These are phyloP conservation scores for Trichoderma cornu-damae DNA, from an alignment of 2,329 filamentous ascomycete species.

Conservation along the genomic window DNA sequence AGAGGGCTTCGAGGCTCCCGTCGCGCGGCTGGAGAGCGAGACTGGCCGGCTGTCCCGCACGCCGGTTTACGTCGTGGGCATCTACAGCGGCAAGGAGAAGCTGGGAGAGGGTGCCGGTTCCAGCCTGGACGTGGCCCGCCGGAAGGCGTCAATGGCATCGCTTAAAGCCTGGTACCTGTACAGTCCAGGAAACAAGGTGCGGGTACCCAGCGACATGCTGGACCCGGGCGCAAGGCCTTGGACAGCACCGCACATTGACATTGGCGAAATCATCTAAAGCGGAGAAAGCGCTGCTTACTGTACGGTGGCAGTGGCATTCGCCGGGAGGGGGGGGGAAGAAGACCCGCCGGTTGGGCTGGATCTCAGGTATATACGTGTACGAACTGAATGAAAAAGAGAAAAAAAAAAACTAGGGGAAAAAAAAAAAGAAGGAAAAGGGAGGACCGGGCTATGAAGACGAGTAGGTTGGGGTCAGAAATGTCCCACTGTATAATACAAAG, in stretches of 20 bases:
- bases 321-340: no score
- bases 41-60: slow-evolving; percentile 79
- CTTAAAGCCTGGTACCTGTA: slow-evolving; percentile 97
- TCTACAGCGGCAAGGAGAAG: slow-evolving; percentile 87
- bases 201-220: slow-evolving; percentile 66
- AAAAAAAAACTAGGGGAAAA: background rate
- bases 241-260: slow-evolving; percentile 64
- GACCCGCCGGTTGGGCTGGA: background rate
- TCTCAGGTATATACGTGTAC: slow-evolving; percentile 17
- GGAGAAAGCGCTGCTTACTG: slow-evolving; percentile 22
- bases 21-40: slow-evolving; percentile 84
- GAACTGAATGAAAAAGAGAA: slow-evolving; percentile 19
- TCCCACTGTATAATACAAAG: slow-evolving; percentile 34
- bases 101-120: slow-evolving; percentile 83
- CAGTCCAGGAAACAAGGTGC: slow-evolving; percentile 62
- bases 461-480: slow-evolving; percentile 17
- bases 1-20: slow-evolving; percentile 81
- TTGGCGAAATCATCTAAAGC: slow-evolving; percentile 60
- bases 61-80: slow-evolving; percentile 89
- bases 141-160: slow-evolving; percentile 74
- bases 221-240: slow-evolving; percentile 56
- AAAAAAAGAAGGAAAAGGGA: background rate
- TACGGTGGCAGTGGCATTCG: slow-evolving; percentile 3
- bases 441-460: slow-evolving; percentile 5
- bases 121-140: slow-evolving; percentile 70